Evolutionary conservation across 352 stramenopile species (phyloP), one percentile per base, ranked within the genome.

Genomic region (Phytopythium sindhum): DNA sequence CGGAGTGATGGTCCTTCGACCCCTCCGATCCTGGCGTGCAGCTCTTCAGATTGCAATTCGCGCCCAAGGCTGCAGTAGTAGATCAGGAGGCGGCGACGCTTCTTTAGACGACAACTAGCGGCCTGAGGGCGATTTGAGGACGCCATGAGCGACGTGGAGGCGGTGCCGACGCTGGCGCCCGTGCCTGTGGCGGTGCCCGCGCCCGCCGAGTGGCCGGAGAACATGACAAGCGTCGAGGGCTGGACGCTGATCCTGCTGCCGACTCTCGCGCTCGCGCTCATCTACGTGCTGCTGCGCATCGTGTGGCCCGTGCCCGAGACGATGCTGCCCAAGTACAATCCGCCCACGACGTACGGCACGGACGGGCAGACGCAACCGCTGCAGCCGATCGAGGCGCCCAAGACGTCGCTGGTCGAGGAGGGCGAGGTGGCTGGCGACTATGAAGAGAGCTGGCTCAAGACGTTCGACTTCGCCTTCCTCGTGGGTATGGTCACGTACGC

Each of bases 361-460:
- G 69, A 66, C 23, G 60, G 65, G 17, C 58, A 84, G 51, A 72
- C 60, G 17, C 73, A 78, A 31, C 35, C 69, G 33, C 50, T 80
- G 31, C 75, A 80, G 53, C 63, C 73, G 57, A 75, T 87, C 67
- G 31, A 63, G 21, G 51, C 65, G 65, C 52, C 61, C 2, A 87
- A 86, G 66, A 70, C 76, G 35, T 90, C 81, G 26, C 65, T 88
- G 19, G 74, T 90, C 2, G 78, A 90, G 29, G 80, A 85, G 42
- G 80, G 80, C 29, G 80, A 89, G 60, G 80, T 89, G 10, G 80
- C 80, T 28, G 80, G 80, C 28, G 70, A 87, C 57, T 89, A 89
- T 44, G 70, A 83, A 29, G 60, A 69, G 23, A 66, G 74, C 57
- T 88, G 79, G 79, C 63, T 73, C 45, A 60, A 71, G 42, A 85